Base-by-base conservation (phyloP, 2,329 filamentous ascomycete species). In the Pezicula radicicola region DNA sequence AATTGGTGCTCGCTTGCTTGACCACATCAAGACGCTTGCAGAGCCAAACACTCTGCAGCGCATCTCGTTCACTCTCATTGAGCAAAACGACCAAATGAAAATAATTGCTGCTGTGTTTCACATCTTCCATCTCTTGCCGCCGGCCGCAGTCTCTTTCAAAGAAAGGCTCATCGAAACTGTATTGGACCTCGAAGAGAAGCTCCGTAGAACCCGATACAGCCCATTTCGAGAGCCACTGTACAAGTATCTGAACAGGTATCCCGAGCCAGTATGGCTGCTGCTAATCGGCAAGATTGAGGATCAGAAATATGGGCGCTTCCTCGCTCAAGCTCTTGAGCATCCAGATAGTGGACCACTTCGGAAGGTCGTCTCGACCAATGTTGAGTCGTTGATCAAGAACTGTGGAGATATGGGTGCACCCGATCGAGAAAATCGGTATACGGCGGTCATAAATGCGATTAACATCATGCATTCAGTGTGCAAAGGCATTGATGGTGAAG, bases 81-180 rank as follows among this genome's bases (percentile, higher is more conserved):
- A 99, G 68, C 92, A 97, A 66, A 89, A 94, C 61, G 81, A 83
- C 13, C 86, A 90, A 60, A 96, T 99, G 87, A 96, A 94, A 72
- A 88, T 97, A 44, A 91, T 97, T 36, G 89, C 91, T 3, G 90
- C 93, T 0, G 95, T 97, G 49, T 88, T 99, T 68, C 94, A 96
- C 65, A 93, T 99, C 51, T 99, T 99, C 69, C 92, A 97, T 67
- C 79, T 99, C n/a, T 78, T 99, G 4, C 94, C 95, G 0, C 81
- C 90, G 0, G 91, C 91, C 9, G 95, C 95, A 2, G 89, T 92
- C 54, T 85, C 87, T 15, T 99, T 99, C 68, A 91, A 97, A 70
- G 90, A 92, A 55, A 84, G 89, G 28, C 80, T 99, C 41, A 90
- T 97, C 46, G 88, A 96, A 59, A 89, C 88, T 48, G 90, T 96